Evolutionary conservation across 2,329 filamentous ascomycete species (phyloP), one percentile per base, ranked within the genome.

Genomic region (Laburnicola sp.): DNA sequence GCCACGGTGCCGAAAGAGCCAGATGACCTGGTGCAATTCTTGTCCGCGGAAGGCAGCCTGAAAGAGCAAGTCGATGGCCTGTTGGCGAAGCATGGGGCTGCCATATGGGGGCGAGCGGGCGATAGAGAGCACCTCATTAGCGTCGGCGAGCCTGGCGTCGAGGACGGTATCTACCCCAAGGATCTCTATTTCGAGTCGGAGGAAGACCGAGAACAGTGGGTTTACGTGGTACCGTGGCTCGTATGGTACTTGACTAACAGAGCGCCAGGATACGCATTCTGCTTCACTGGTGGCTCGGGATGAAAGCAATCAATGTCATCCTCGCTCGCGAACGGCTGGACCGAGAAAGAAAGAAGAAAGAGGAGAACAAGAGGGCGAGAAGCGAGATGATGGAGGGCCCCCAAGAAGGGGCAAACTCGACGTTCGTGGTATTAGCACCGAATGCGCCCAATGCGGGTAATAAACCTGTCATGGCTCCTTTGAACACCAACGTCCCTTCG

Each of bases 301-400:
- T 70, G 34, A 71, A 71, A 52, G 69, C 66, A 23, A 70, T 66
- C 53, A 71, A 71, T 47, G 68, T 70, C 27, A 70, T 71, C 22
- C 52, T 70, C 37, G 69, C 69, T 21, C 68, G 69, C 30, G 68
- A 70, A 35, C 66, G 69, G 9, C 50, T 70, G 23, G 69, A 68
- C 38, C 66, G 69, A 25, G 68, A 70, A 46, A 58, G 66, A 42
- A 63, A 66, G 42, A 70, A 70, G 54, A 71, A 70, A 48, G 65
- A 69, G 51, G 64, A 70, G 37, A 63, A 59, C 30, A 62, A 64
- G 35, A 65, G 63, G 42, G 61, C 65, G 22, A 63, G 64, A 56
- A 56, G 57, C 38, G 65, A 69, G 44, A 57, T 60, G 9, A n/a
- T n/a, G n/a, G 65, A 68, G 34, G 50, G 58, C 26, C 59, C 59